Conservation (phyloP, 768 basidiomycete species). For the Termitomyces heimii region DNA sequence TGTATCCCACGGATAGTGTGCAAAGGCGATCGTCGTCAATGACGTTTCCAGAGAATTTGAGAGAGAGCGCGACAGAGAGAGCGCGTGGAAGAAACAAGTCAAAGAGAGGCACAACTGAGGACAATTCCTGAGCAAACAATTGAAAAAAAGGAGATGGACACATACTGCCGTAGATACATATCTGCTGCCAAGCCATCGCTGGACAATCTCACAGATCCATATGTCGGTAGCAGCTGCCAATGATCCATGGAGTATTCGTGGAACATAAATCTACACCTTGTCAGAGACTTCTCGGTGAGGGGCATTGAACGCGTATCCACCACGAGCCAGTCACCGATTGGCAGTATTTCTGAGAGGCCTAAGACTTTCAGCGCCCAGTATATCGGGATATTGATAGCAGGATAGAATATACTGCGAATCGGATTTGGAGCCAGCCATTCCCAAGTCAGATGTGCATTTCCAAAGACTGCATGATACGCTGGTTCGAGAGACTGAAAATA, state of each 20-base stretch:
- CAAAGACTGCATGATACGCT: conserved; percentile 84
- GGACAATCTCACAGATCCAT: conserved; percentile 58
- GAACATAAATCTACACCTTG: conserved; percentile 54
- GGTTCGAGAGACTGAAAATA: conserved; percentile 94
- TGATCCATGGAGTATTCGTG: conserved; percentile 68
- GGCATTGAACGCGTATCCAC: conserved; percentile 41
- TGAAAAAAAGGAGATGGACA: conserved; percentile 6
- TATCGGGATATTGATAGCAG: conserved; percentile 71
- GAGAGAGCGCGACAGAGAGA: conserved; percentile 80
- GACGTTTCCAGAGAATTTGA: conserved; percentile 93
- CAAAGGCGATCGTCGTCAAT: conserved; percentile 71
- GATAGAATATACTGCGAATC: conserved; percentile 78
- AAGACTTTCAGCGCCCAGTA: conserved; percentile 64
- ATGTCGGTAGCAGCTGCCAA: conserved; percentile 82
- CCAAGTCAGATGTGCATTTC: conserved; percentile 92
- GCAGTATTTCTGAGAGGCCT: conserved; percentile 38
- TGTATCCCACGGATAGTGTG: conserved; percentile 69
- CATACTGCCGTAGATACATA: conserved; percentile 62
- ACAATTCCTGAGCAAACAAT: background rate
- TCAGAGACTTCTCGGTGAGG: background rate
- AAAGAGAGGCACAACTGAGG: conserved; percentile 72
- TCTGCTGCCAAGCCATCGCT: conserved; percentile 47
- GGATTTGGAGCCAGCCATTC: conserved; percentile 78
- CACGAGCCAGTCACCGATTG: conserved; percentile 42
- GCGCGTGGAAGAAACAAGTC: conserved; percentile 81